Evolutionary conservation across 179 eudicot species (phyloP).

Genomic region (Beta corolliflora): DNA sequence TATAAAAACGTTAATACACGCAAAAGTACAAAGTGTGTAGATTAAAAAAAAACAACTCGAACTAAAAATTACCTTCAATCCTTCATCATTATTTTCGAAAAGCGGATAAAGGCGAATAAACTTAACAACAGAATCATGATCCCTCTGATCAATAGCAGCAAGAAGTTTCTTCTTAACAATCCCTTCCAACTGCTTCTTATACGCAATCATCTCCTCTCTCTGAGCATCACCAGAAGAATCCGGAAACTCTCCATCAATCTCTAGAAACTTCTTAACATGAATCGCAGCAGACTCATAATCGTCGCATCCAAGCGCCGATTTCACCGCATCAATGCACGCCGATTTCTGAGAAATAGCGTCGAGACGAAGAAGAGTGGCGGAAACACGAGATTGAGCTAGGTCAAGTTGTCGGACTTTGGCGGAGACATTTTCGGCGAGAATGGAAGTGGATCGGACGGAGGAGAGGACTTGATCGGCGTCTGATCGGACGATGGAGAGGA

Average conservation of each 20-base stretch:
- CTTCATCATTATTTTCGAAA: constrained; percentile 79
- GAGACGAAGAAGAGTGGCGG: constrained; percentile 60
- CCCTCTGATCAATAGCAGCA: constrained; percentile 69
- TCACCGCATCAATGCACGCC: constrained; percentile 60
- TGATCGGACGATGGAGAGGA: constrained; percentile 52
- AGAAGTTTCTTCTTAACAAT: constrained; percentile 55
- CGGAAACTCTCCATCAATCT: constrained; percentile 58
- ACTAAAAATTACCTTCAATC: constrained; percentile 50
- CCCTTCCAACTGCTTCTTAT: constrained; percentile 66
- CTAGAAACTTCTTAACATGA: constrained; percentile 57
- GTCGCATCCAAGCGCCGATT: constrained; percentile 46
- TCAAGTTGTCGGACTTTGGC: constrained; percentile 84
- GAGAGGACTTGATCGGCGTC: constrained; percentile 64
- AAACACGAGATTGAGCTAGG: constrained; percentile 78
- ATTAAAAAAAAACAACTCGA: no score
- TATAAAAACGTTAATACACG: no score
- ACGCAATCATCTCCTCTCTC: constrained; percentile 63
- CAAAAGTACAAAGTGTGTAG: no score
- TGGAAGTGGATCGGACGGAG: constrained; percentile 61
- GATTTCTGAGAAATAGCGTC: constrained; percentile 72
- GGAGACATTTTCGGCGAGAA: constrained; percentile 69
- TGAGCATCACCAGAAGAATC: constrained; percentile 57
- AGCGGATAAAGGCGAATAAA: constrained; percentile 67
- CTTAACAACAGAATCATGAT: constrained; percentile 59
- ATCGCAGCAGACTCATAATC: constrained; percentile 72